phyloP scores from a whole-genome alignment of 208 protist species.

The Acanthamoeba sp. region DNA sequence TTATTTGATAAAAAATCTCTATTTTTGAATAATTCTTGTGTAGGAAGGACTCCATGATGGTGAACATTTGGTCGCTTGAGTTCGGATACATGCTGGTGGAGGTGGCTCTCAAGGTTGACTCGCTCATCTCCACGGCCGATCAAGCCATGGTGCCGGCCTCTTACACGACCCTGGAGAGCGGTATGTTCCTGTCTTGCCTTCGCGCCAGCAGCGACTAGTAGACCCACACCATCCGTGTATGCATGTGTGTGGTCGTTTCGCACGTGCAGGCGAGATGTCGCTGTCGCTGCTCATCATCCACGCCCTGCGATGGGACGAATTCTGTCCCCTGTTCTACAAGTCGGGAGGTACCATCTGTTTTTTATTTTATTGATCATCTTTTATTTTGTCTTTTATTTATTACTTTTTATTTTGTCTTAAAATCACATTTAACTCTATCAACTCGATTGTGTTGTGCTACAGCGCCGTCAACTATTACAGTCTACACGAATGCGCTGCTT shows the following conservation, averaged over 20 bases:
- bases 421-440: too few relatives aligned
- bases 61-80: neutral
- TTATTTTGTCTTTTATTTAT: neutral
- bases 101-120: neutral
- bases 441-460: neutral
- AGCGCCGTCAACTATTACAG: neutral
- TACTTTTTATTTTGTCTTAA: too few relatives aligned
- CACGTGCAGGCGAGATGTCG: neutral
- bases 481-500: neutral
- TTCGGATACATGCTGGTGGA: neutral
- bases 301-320: neutral
- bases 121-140: neutral
- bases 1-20: too few relatives aligned
- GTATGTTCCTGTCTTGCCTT: neutral
- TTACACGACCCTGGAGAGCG: neutral
- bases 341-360: neutral
- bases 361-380: neutral
- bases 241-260: too few relatives aligned
- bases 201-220: too few relatives aligned
- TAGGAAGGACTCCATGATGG: neutral
- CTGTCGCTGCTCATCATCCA: neutral
- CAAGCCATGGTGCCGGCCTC: neutral
- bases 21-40: too few relatives aligned
- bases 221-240: too few relatives aligned
- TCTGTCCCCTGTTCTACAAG: neutral